These are phyloP conservation scores for Spatholobus suberectus DNA, from an alignment of 306 rosid genomes.

Conservation along the genomic window DNA sequence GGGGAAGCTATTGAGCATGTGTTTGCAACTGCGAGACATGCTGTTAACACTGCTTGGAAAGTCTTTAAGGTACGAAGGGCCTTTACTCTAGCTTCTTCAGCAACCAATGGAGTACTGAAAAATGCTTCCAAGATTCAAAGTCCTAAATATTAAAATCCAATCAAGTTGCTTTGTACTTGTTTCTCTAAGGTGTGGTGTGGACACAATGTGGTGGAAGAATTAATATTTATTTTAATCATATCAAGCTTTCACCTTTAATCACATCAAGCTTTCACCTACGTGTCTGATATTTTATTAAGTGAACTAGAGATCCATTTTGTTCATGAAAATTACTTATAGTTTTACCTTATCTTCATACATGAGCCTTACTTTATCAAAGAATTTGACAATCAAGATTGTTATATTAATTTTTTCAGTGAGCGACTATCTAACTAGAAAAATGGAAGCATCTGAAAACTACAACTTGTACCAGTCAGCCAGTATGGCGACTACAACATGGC, in stretches of 20 bases:
- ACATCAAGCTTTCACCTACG: too few relatives aligned
- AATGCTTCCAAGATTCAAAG: constrained; percentile 52
- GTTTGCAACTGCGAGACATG: constrained; percentile 83
- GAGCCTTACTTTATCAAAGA: background rate
- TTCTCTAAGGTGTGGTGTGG: background rate
- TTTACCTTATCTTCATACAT: background rate
- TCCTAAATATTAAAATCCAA: constrained; percentile 28
- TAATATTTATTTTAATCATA: background rate
- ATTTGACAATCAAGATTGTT: constrained; percentile 26
- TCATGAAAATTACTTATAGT: too few relatives aligned
- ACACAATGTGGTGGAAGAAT: background rate
- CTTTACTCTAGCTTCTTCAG: constrained; percentile 80
- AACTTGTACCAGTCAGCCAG: constrained; percentile 49
- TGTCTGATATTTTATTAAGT: too few relatives aligned
- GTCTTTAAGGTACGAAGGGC: constrained; percentile 80
- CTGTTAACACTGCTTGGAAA: constrained; percentile 84
- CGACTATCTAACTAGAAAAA: constrained; percentile 71
- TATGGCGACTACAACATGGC: constrained; percentile 69
- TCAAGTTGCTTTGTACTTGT: constrained; percentile 13
- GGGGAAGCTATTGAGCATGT: constrained; percentile 84
- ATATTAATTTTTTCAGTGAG: constrained; percentile 52
- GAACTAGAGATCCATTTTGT: too few relatives aligned
- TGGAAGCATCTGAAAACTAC: constrained; percentile 54
- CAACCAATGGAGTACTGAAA: constrained; percentile 60
- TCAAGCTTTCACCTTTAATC: background rate